Base-by-base conservation (phyloP, 441 rosid genomes). In the Gossypium gossypioides region DNA sequence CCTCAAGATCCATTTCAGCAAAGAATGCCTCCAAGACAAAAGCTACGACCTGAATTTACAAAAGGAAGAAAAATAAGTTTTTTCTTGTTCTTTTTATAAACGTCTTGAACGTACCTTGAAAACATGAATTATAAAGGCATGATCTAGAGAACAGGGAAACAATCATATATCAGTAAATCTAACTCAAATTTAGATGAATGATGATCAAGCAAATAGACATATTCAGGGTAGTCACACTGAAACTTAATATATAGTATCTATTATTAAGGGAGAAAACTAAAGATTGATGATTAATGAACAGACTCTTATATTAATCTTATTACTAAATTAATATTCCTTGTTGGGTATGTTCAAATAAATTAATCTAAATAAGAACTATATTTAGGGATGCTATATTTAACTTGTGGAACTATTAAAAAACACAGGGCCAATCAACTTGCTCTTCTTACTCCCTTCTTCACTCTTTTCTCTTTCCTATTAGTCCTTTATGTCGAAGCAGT, bases 1-100 rank as follows among this genome's bases (percentile, higher is more conserved):
- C 69, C 72, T 95, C 95, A 22, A 92, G 87, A 66, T 91, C 97
- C 89, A 95, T 84, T 81, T 95, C 97, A 54, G 99, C 74, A 66
- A 89, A 95, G 88, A 95, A 95, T 29, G 95, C 99, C 79, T 95
- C 99, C 95, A 95, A 85, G 79, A 95, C 96, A 85, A 95, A 95
- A 65, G 99, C 98, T 32, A 92, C 85, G 70, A 95, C 89, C 99
- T 95, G 89, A 79, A 78, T 74, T 75, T 74, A 79, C 74, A 74
- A 25, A 42, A 24, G 57, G 78, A 69, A 64, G 40, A 56, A 70
- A 4, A 44, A 52, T 56, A 69, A 57, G 21, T 55, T 82, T 32
- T 65, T 5, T 46, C 29, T 55, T 62, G 27, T 65, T 6, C 29
- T 42, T 59, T 62, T 37, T 34, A 22, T 6, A 42, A 9, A 58